Conservation (phyloP, 2,329 filamentous ascomycete species). For the Cryoendolithus antarcticus region DNA sequence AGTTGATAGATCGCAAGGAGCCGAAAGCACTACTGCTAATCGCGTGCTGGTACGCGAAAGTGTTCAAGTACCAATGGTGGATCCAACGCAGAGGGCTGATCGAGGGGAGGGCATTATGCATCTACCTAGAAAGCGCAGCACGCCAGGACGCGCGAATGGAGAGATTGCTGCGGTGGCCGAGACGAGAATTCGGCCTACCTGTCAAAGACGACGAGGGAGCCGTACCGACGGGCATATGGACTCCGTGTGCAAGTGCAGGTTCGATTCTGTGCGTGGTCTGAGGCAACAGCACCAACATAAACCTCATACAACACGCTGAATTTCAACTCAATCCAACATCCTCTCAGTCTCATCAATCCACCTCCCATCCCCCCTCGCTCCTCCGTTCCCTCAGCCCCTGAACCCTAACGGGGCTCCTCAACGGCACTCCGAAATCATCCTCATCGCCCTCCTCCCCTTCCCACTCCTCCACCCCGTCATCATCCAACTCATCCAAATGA, state of each 20-base stretch:
- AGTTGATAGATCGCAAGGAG: constrained; percentile 40
- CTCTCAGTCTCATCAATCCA: constrained; percentile 1
- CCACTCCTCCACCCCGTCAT: constrained; percentile 28
- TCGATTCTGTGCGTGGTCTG: constrained; percentile 2
- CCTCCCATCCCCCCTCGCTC: constrained; percentile 5
- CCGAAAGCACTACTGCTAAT: constrained; percentile 42
- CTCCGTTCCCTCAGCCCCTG: constrained; percentile 9
- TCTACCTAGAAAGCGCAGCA: constrained; percentile 28
- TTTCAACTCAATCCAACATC: too few relatives aligned
- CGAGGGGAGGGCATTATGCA: constrained; percentile 39
- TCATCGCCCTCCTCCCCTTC: constrained; percentile 11
- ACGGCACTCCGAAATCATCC: constrained; percentile 45
- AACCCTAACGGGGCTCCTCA: constrained; percentile 22
- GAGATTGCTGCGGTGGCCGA: constrained; percentile 9
- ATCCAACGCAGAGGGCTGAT: constrained; percentile 32
- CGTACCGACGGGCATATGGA: not conserved
- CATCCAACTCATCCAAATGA: constrained; percentile 38
- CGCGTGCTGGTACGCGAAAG: constrained; percentile 43
- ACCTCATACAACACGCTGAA: too few relatives aligned
- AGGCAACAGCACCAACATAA: too few relatives aligned
- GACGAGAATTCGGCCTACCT: constrained; percentile 6
- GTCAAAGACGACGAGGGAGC: not conserved
- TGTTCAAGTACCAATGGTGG: constrained; percentile 39
- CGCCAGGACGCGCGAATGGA: constrained; percentile 3
- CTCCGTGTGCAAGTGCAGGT: not conserved